These are phyloP conservation scores for Aspergillus sclerotioniger DNA, from an alignment of 495 filamentous ascomycete genomes.

Conservation along the genomic window DNA sequence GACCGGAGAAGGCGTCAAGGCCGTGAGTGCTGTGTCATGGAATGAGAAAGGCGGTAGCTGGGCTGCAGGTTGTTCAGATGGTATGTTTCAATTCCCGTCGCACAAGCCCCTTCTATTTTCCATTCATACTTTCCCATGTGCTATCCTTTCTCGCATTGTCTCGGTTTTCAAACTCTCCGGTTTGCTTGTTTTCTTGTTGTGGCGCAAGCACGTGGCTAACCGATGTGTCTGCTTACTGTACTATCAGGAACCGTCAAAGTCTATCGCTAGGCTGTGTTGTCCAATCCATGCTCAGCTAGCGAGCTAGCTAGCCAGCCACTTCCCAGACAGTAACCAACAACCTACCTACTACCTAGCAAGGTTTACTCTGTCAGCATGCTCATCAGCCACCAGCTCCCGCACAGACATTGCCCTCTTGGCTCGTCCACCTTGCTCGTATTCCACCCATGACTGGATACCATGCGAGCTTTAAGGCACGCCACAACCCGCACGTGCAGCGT, in stretches of 20 bases:
- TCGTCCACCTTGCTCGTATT: neutral
- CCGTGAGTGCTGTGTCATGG: conserved; percentile 68
- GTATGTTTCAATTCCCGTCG: conserved; percentile 29
- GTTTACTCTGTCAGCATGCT: neutral
- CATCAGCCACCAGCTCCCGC: neutral
- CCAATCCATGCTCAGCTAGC: neutral
- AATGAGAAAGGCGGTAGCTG: conserved; percentile 65
- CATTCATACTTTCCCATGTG: conserved; percentile 1
- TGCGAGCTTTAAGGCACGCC: no score
- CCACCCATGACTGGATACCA: neutral
- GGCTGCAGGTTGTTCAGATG: conserved; percentile 62
- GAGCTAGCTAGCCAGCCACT: neutral
- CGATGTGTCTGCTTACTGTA: conserved; percentile 7
- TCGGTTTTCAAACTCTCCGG: conserved; percentile 3
- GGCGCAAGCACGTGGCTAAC: neutral
- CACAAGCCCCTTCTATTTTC: neutral
- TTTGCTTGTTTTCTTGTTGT: neutral
- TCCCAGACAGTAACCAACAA: no score
- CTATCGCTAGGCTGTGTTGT: conserved; percentile 15
- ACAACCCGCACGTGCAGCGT: neutral
- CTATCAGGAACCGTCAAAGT: conserved; percentile 26
- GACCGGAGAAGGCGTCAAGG: conserved; percentile 57
- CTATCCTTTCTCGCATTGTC: neutral
- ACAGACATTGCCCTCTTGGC: neutral
- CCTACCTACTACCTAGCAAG: no score